phyloP scores from a whole-genome alignment of 306 rosid genomes.

The Cajanus cajan region DNA sequence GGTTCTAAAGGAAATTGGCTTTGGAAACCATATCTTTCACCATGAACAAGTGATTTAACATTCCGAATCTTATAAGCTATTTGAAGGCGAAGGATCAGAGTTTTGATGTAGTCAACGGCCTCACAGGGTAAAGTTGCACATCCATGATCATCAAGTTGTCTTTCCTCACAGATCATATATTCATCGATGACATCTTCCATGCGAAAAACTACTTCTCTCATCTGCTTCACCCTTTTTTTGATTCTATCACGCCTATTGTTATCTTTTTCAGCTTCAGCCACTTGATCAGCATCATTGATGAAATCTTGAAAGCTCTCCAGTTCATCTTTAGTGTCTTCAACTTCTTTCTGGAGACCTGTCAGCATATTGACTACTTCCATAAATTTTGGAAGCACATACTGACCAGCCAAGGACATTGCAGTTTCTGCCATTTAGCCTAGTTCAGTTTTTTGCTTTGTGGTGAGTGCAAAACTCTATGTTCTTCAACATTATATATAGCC shows the following conservation, averaged over 20 bases:
- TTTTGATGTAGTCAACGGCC: neutral
- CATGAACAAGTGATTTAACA: neutral
- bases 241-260: neutral
- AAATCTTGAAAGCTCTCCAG: neutral
- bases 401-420: neutral
- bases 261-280: neutral
- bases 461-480: neutral
- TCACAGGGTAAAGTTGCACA: neutral
- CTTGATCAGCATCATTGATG: neutral
- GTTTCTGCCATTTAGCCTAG: neutral
- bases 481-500: neutral
- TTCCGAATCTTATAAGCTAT: neutral
- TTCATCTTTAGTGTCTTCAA: neutral
- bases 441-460: neutral
- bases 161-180: neutral
- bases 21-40: neutral
- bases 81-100: neutral
- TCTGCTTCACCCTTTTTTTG: neutral
- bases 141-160: neutral
- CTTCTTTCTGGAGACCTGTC: neutral
- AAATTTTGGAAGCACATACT: neutral
- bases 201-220: neutral
- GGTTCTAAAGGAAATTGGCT: neutral
- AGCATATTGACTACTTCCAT: neutral
- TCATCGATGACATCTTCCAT: conserved; percentile 11